phyloP scores from a whole-genome alignment of 306 rosid genomes.

The Ormosia emarginata region DNA sequence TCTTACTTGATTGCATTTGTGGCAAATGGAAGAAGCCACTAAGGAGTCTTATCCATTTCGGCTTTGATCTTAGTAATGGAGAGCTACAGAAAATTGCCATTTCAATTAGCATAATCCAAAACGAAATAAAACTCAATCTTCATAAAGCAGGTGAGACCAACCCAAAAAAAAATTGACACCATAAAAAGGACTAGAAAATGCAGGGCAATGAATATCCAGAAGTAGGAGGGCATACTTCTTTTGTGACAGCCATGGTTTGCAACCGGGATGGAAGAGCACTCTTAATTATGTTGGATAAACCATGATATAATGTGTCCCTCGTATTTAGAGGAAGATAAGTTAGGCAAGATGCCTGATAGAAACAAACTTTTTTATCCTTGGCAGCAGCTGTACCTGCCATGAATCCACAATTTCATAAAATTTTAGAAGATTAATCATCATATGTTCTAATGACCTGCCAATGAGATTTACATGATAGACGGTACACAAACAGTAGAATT shows the following conservation, averaged over 20 bases:
- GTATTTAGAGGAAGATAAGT: slow-evolving; percentile 69
- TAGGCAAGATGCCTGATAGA: slow-evolving; percentile 71
- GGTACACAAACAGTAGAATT: too few species aligned
- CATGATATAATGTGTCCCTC: slow-evolving; percentile 78
- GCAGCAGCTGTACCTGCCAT: too few species aligned
- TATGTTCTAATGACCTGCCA: too few species aligned
- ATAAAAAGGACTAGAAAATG: slow-evolving; percentile 5
- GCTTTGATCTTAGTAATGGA: slow-evolving; percentile 54
- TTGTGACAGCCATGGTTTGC: too few species aligned
- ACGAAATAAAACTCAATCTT: not conserved
- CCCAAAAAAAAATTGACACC: not conserved
- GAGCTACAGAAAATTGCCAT: slow-evolving; percentile 44
- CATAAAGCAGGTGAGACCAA: not conserved
- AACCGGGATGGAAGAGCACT: too few species aligned
- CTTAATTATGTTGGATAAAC: too few species aligned
- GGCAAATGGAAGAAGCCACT: slow-evolving; percentile 82
- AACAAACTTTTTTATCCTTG: not conserved
- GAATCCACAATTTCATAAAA: too few species aligned
- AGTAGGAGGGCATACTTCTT: too few species aligned
- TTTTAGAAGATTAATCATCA: too few species aligned
- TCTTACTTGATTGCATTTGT: slow-evolving; percentile 76
- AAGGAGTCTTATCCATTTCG: slow-evolving; percentile 71
- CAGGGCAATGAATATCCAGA: not conserved
- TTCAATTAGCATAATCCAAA: slow-evolving; percentile 15
- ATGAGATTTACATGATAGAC: too few species aligned